Percentiles rank a stretch among this genome's conserved stretches.
Conservation (phyloP, 179 eudicot genomes). For the Sideroxylon spinosum region DNA sequence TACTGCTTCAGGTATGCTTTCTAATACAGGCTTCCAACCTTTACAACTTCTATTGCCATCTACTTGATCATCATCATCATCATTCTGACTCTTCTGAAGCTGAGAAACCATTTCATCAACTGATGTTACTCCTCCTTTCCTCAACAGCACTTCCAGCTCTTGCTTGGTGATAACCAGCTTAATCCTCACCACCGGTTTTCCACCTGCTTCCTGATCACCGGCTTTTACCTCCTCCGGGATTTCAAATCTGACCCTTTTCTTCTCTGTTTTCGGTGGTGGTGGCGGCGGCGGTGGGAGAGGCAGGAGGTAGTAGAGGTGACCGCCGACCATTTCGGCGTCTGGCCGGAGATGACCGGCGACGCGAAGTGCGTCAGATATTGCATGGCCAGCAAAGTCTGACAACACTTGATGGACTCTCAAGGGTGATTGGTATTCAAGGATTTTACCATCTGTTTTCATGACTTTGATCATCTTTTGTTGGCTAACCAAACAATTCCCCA, state of each 20-base stretch:
- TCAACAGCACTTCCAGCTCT: constrained; percentile 55
- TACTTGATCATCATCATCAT: constrained; percentile 13
- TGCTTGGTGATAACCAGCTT: constrained; percentile 72
- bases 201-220: constrained; percentile 13
- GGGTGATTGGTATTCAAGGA: constrained; percentile 42
- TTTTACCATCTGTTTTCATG: constrained; percentile 42
- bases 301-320: constrained; percentile 39
- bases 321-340: constrained; percentile 25
- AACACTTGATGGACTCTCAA: constrained; percentile 40
- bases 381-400: constrained; percentile 41
- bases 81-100: constrained; percentile 22
- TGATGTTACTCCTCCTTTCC: constrained; percentile 38
- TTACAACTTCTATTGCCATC: not conserved
- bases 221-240: constrained; percentile 25
- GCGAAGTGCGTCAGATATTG: constrained; percentile 33
- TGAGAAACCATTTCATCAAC: constrained; percentile 40
- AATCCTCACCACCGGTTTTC: constrained; percentile 38
- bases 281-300: constrained; percentile 28
- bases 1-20: constrained; percentile 52
- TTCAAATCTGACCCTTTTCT: constrained; percentile 45
- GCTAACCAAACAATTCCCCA: constrained; percentile 67
- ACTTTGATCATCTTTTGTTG: constrained; percentile 35
- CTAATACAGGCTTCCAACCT: constrained; percentile 46
- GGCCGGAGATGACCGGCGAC: constrained; percentile 32
- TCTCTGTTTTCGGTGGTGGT: constrained; percentile 16